phyloP scores from a whole-genome alignment of 129 eudicot species.

The Flaveria ramosissima region DNA sequence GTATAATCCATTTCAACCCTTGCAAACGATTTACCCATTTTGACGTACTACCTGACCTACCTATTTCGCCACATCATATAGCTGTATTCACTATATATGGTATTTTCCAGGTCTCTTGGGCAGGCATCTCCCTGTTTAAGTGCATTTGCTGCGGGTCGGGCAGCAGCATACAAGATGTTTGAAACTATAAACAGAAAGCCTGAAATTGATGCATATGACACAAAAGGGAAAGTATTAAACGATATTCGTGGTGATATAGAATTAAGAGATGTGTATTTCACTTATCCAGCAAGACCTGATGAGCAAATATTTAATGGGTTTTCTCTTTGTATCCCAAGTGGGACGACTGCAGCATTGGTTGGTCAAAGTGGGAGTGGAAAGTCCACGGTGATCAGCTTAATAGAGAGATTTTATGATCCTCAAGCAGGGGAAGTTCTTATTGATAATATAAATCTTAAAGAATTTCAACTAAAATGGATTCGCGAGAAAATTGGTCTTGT shows the following conservation, averaged over 20 bases:
- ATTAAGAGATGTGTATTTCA: constrained; percentile 54
- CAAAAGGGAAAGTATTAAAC: constrained; percentile 48
- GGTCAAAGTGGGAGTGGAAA: constrained; percentile 93
- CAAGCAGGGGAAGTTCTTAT: constrained; percentile 72
- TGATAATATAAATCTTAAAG: constrained; percentile 66
- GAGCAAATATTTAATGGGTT: constrained; percentile 75
- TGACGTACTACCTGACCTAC: not conserved
- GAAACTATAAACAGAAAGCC: constrained; percentile 79
- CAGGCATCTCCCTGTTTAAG: constrained; percentile 79
- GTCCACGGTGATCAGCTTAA: constrained; percentile 70
- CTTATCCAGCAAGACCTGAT: constrained; percentile 74
- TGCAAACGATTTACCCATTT: not conserved
- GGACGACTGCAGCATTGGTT: constrained; percentile 79
- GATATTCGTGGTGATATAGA: constrained; percentile 75
- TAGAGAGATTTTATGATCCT: constrained; percentile 90
- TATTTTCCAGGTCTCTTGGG: constrained; percentile 65
- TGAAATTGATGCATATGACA: constrained; percentile 65
- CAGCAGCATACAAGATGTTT: constrained; percentile 90
- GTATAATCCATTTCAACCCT: not conserved
- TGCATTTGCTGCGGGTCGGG: constrained; percentile 86
- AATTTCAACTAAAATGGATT: constrained; percentile 77
- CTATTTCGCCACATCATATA: not conserved
- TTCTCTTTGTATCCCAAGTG: constrained; percentile 64
- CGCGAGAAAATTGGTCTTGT: constrained; percentile 83
- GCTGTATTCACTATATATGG: not conserved